A percentile compares a stretch with the other conserved stretches of the same genome.
Evolutionary conservation across 805 yeast species (phyloP).

Genomic region (Wickerhamomyces canadensis): DNA sequence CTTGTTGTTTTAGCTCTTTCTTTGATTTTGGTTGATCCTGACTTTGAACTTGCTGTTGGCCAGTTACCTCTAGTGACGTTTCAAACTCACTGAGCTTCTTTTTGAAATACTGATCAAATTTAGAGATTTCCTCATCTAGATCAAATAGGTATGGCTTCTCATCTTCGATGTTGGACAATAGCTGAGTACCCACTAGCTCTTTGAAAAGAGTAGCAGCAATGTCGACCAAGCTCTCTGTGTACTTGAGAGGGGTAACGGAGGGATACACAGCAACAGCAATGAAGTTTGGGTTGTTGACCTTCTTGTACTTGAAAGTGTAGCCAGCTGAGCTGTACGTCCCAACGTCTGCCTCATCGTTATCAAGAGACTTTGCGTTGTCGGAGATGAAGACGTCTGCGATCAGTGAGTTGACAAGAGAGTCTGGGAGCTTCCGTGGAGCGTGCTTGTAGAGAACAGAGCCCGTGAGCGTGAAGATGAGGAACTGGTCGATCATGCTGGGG

Average conservation of each 20-base stretch:
- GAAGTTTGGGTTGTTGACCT: conserved; percentile 38
- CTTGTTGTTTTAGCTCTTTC: conserved; percentile 12
- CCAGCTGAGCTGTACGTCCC: conserved; percentile 30
- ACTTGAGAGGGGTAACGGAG: conserved; percentile 28
- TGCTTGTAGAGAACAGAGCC: conserved; percentile 49
- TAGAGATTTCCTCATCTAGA: conserved; percentile 28
- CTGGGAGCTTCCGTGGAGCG: conserved; percentile 35
- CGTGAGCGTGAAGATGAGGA: conserved; percentile 43
- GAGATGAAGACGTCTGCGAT: conserved; percentile 44
- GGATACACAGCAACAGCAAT: conserved; percentile 39
- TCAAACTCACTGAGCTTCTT: conserved; percentile 29
- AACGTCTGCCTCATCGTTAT: conserved; percentile 20
- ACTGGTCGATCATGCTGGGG: conserved; percentile 38
- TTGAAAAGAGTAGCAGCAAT: conserved; percentile 25
- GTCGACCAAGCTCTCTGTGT: conserved; percentile 31
- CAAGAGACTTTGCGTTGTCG: conserved; percentile 23
- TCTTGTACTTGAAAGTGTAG: conserved; percentile 39
- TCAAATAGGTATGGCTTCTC: conserved; percentile 25
- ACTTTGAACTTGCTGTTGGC: conserved; percentile 2
- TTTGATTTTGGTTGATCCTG: conserved; percentile 9
- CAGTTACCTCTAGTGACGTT: conserved; percentile 4
- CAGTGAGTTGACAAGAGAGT: conserved; percentile 38
- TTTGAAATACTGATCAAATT: conserved; percentile 33
- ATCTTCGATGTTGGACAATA: conserved; percentile 22
- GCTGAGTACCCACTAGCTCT: conserved; percentile 26